These are phyloP conservation scores for Verticillium dahliae DNA, from an alignment of 2,329 filamentous ascomycete genomes.

Conservation along the genomic window DNA sequence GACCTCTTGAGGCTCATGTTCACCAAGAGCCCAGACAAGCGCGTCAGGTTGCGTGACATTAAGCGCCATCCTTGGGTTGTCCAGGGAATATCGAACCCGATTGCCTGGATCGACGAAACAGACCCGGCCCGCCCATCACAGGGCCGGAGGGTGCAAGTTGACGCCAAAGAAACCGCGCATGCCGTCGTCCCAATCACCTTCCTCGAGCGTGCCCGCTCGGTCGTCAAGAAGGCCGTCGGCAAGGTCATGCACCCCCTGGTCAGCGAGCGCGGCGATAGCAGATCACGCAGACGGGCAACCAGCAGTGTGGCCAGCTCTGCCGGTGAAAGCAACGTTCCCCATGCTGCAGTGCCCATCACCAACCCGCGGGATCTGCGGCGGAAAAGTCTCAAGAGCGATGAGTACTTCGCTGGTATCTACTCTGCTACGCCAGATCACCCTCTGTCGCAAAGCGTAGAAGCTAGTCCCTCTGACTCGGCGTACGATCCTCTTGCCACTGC, in stretches of 20 bases:
- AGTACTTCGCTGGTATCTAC: conserved; percentile 45
- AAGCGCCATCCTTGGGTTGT: conserved; percentile 93
- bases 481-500: conserved; percentile 34
- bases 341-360: conserved; percentile 24
- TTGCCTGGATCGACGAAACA: conserved; percentile 87
- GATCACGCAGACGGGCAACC: conserved; percentile 46
- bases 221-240: conserved; percentile 60
- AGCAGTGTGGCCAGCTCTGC: conserved; percentile 61
- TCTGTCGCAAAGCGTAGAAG: conserved; percentile 66
- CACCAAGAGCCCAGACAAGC: conserved; percentile 79
- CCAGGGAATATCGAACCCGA: conserved; percentile 65
- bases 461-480: conserved; percentile 52
- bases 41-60: conserved; percentile 85
- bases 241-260: conserved; percentile 57
- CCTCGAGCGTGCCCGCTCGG: conserved; percentile 76
- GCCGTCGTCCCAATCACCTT: conserved; percentile 88
- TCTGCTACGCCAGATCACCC: conserved; percentile 46
- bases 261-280: conserved; percentile 47
- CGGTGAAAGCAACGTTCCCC: conserved; percentile 38
- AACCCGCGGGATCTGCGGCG: conserved; percentile 43
- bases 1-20: conserved; percentile 77
- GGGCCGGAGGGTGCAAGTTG: conserved; percentile 84
- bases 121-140: conserved; percentile 73
- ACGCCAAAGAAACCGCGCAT: conserved; percentile 80
- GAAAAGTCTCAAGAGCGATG: conserved; percentile 45